Percentiles rank a stretch among this genome's conserved stretches.
Conservation (phyloP, 257 asterid genomes). For the Solanum ossicruentum region DNA sequence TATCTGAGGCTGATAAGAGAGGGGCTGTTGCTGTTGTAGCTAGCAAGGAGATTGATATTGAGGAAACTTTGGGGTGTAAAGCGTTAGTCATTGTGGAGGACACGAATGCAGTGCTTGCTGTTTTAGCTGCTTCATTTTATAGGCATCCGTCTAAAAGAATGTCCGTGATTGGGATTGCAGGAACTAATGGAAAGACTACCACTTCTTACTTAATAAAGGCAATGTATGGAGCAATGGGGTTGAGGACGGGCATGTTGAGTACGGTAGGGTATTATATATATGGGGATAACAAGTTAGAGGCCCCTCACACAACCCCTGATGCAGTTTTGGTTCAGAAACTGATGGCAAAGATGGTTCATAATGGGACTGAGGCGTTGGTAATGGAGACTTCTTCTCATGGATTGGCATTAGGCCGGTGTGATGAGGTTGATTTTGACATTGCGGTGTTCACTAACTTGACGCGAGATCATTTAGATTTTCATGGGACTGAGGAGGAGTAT, state of each 20-base stretch:
- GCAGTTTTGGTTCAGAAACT: constrained; percentile 70
- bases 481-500: constrained; percentile 61
- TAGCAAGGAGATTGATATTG: constrained; percentile 77
- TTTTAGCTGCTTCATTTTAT: constrained; percentile 65
- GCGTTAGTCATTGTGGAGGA: constrained; percentile 90
- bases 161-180: constrained; percentile 73
- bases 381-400: constrained; percentile 78
- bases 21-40: constrained; percentile 95
- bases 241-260: constrained; percentile 89
- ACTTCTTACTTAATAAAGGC: constrained; percentile 57
- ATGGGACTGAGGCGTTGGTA: constrained; percentile 82
- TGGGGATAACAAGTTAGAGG: constrained; percentile 73
- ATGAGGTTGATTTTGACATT: constrained; percentile 80
- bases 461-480: constrained; percentile 60
- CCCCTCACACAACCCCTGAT: constrained; percentile 36
- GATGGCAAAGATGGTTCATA: constrained; percentile 86
- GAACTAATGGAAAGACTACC: constrained; percentile 75
- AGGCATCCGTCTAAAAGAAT: constrained; percentile 69
- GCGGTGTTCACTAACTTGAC: constrained; percentile 76
- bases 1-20: constrained; percentile 89
- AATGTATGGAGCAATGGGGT: constrained; percentile 93
- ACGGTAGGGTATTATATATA: constrained; percentile 59
- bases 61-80: constrained; percentile 73
- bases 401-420: constrained; percentile 51
- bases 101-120: constrained; percentile 54